Conservation (phyloP, 2,329 filamentous ascomycete species). For the Ilyonectria sp. region DNA sequence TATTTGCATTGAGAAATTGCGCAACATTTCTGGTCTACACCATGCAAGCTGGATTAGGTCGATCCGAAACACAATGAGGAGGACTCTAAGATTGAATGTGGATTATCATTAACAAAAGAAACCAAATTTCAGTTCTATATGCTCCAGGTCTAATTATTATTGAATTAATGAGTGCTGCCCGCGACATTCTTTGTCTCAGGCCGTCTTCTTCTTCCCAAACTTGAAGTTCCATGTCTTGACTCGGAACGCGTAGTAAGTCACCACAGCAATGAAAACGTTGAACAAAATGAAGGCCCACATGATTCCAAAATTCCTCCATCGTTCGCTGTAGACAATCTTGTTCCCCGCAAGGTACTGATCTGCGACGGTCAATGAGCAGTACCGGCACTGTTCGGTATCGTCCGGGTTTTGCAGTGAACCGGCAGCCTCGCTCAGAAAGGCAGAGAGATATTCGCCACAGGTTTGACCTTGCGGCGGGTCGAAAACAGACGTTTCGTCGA, state of each 20-base stretch:
- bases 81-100: no score
- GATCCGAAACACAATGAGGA: no score
- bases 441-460: constrained; percentile 6
- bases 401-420: constrained; percentile 72
- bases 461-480: constrained; percentile 65
- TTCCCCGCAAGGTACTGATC: constrained; percentile 66
- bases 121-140: no score
- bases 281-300: constrained; percentile 74
- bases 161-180: no score
- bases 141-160: no score
- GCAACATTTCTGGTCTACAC: neutral
- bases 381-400: constrained; percentile 70
- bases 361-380: constrained; percentile 73
- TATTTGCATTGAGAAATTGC: neutral
- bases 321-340: constrained; percentile 60
- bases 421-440: neutral
- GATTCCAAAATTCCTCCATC: constrained; percentile 77
- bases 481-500: constrained; percentile 73
- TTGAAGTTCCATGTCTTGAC: constrained; percentile 37
- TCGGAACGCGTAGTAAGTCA: constrained; percentile 64
- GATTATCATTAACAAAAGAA: no score
- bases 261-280: constrained; percentile 69
- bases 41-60: no score
- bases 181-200: neutral
- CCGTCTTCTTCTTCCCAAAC: constrained; percentile 38